phyloP scores from a whole-genome alignment of 768 basidiomycete species.

The Rhizopogon sp. region DNA sequence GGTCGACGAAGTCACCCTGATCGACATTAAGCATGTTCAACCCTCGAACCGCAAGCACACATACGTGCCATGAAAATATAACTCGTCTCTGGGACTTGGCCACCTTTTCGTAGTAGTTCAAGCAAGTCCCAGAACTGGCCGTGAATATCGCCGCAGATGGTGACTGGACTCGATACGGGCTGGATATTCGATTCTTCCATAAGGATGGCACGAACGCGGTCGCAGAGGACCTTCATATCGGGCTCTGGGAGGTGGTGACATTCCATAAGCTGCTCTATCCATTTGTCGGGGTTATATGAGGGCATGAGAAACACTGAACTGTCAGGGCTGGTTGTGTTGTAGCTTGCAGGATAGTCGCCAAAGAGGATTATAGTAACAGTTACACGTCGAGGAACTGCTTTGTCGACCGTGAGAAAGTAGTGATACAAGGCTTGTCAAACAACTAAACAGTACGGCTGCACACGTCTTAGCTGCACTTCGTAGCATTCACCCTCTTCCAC shows the following conservation, averaged over 20 bases:
- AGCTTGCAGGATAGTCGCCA: background rate
- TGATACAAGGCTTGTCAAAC: too few relatives aligned
- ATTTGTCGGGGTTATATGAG: constrained; percentile 57
- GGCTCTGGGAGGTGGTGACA: constrained; percentile 87
- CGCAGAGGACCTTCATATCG: constrained; percentile 92
- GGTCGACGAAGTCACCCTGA: constrained; percentile 96
- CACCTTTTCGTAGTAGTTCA: constrained; percentile 83
- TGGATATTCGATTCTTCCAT: constrained; percentile 98
- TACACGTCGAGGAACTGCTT: too few relatives aligned
- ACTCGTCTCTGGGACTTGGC: constrained; percentile 80
- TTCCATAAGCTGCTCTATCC: constrained; percentile 83
- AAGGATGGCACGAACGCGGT: constrained; percentile 80
- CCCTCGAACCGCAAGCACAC: constrained; percentile 27
- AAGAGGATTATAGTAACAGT: too few relatives aligned
- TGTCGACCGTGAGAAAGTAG: background rate
- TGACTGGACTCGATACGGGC: constrained; percentile 92
- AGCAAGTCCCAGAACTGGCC: constrained; percentile 98
- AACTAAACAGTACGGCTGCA: too few relatives aligned
- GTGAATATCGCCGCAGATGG: constrained; percentile 94
- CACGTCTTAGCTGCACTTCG: too few relatives aligned
- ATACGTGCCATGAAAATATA: constrained; percentile 95
- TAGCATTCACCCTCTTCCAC: too few relatives aligned
- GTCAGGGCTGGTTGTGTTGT: background rate
- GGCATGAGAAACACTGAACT: constrained; percentile 19
- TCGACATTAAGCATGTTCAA: constrained; percentile 22